Base-by-base conservation (phyloP, 306 rosid species). In the Ochetophila trinervis region DNA sequence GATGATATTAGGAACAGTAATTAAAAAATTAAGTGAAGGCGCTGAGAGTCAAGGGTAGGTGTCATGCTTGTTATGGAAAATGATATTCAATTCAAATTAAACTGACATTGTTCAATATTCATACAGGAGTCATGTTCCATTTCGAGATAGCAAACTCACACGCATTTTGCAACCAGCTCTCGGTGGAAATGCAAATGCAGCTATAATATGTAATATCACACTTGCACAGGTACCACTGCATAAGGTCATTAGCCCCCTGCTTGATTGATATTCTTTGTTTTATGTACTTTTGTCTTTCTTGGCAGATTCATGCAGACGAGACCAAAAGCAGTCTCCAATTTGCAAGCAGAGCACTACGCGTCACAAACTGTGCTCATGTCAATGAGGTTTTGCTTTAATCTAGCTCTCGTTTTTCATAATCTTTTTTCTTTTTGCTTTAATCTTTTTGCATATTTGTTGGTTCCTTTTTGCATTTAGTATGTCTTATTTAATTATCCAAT, bases 21-120 rank as follows among this genome's bases (percentile, higher is more conserved):
- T 93, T 74, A 93, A 93, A 81, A 93, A 93, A 57, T 78, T 93
- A 71, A 93, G 98, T 71, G 98, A 93, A 90, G 96, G 96, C 58
- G 96, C 90, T 67, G 98, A 93, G 70, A 90, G 97, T 78, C 98
- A 93, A 76, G 98, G 98, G 98, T 93, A 83, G 42, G 96, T 71
- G 60, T 69, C 42, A 16, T 42, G 60, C 52, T 69, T 27, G 30
- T 75, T 23, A 13, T 60, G 49, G 59, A 13, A 70, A 62, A 24
- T 15, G 65, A 56, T 57, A 57, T 42, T 40, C 51, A n/a, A 76
- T 71, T 75, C 36, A 35, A 52, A 24, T 66, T 56, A 27, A 40
- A 54, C 65, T 55, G 73, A 76, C 6, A 12, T 51, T 22, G n/a
- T 57, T 14, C 36, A 65, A 60, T 74, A 66, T 67, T 53, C 34